These are phyloP conservation scores for Apophysomyces trapeziformis DNA, from an alignment of 371 early-diverging fungal species.

Conservation along the genomic window DNA sequence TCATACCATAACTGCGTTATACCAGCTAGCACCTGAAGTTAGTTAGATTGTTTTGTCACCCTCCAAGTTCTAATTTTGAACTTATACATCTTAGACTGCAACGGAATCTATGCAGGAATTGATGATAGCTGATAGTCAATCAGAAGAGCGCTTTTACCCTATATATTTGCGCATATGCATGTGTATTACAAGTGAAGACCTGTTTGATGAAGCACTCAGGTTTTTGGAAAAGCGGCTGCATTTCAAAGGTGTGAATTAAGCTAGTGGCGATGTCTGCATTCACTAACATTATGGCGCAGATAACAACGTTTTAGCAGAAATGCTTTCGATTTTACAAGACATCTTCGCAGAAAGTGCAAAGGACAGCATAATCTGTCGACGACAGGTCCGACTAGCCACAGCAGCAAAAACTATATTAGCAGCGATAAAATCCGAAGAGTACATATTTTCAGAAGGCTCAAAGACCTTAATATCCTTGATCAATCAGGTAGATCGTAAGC, in stretches of 20 bases:
- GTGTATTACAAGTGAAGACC: not conserved
- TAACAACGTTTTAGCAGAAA: not conserved
- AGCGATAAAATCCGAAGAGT: not conserved
- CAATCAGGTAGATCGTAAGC: not conserved
- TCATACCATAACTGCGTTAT: conserved; percentile 12
- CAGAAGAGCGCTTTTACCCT: conserved; percentile 2
- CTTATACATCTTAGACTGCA: not conserved
- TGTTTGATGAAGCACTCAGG: not conserved
- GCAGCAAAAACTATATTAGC: not conserved
- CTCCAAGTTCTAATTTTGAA: not conserved
- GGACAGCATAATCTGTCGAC: not conserved
- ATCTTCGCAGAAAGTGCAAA: not conserved
- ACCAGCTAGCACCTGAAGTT: conserved; percentile 16
- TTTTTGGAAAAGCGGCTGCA: not conserved
- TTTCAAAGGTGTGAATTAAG: not conserved
- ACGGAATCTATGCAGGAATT: not conserved
- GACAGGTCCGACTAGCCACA: not conserved
- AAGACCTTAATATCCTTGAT: not conserved
- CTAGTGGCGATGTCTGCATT: not conserved
- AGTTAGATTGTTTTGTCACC: not conserved
- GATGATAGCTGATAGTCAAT: not conserved
- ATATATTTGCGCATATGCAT: not conserved
- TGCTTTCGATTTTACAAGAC: not conserved
- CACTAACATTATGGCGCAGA: not conserved
- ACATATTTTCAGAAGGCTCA: not conserved